A percentile compares a stretch with the other conserved stretches of the same genome.
These are phyloP conservation scores for Xylaria sp. DNA, from an alignment of 2,329 filamentous ascomycete genomes.

Conservation along the genomic window DNA sequence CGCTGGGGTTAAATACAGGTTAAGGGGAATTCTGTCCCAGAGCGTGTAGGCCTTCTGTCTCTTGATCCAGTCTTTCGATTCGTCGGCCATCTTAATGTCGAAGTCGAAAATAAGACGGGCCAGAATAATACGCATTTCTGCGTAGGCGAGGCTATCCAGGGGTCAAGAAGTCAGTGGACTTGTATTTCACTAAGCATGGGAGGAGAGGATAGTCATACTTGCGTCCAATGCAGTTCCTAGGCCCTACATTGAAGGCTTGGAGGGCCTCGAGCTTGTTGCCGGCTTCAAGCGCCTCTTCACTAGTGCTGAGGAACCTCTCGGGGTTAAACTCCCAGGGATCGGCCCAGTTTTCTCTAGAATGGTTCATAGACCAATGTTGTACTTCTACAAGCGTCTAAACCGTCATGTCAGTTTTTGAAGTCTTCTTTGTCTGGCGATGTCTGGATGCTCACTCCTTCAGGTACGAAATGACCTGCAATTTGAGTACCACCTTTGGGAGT, in stretches of 20 bases:
- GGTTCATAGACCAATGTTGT: constrained; percentile 53
- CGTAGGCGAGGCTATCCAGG: constrained; percentile 54
- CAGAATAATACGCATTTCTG: constrained; percentile 61
- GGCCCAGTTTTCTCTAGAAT: constrained; percentile 53
- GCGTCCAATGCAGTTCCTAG: constrained; percentile 54
- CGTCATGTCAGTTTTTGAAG: constrained; percentile 26
- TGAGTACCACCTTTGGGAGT: constrained; percentile 41
- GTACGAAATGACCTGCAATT: constrained; percentile 44
- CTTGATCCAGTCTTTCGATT: constrained; percentile 51
- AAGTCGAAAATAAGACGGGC: constrained; percentile 59
- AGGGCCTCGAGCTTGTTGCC: constrained; percentile 48
- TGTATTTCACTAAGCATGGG: background rate
- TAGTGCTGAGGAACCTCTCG: constrained; percentile 51
- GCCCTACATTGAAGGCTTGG: constrained; percentile 53
- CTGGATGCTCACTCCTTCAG: constrained; percentile 44
- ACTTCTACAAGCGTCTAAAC: constrained; percentile 52
- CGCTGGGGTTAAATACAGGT: constrained; percentile 42
- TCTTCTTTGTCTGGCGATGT: too few species aligned
- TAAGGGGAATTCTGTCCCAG: constrained; percentile 49
- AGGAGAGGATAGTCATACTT: constrained; percentile 49
- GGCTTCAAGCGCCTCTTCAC: constrained; percentile 46
- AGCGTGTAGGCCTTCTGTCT: constrained; percentile 50
- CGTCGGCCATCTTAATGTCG: constrained; percentile 54
- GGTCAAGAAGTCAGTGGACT: constrained; percentile 14
- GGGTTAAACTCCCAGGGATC: constrained; percentile 54